These are phyloP conservation scores for Sphagnum magellanicum DNA, from an alignment of 228 moss, liverwort and hornwort species.

Conservation along the genomic window DNA sequence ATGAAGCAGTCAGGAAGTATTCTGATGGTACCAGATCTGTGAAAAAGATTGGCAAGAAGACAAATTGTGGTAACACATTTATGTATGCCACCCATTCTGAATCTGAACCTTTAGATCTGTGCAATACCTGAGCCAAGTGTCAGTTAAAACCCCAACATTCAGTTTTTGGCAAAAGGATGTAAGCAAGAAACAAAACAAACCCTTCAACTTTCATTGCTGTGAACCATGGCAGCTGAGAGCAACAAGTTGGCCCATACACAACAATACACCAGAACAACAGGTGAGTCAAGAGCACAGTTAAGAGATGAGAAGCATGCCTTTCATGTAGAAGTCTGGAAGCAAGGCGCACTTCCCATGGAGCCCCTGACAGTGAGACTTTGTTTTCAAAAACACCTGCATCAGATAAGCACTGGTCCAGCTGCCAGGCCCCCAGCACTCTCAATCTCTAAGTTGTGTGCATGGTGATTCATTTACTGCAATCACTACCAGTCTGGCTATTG, in stretches of 20 bases:
- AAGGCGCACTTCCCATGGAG: constrained; percentile 91
- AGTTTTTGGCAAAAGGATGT: not conserved
- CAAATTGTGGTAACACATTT: constrained; percentile 60
- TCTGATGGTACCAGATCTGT: constrained; percentile 52
- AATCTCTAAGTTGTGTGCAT: not conserved
- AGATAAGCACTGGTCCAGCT: constrained; percentile 57
- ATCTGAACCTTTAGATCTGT: constrained; percentile 57
- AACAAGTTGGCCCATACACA: too few relatives aligned
- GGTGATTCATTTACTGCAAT: not conserved
- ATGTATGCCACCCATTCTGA: constrained; percentile 70
- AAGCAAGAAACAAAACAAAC: too few relatives aligned
- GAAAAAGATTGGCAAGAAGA: constrained; percentile 77
- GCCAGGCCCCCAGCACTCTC: constrained; percentile 16
- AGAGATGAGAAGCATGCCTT: constrained; percentile 58
- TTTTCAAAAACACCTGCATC: constrained; percentile 37
- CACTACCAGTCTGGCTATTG: not conserved
- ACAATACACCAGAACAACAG: too few relatives aligned
- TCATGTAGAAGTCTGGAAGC: constrained; percentile 83
- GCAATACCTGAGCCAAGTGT: not conserved
- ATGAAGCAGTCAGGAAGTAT: too few relatives aligned
- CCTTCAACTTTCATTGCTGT: too few relatives aligned
- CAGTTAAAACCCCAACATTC: not conserved
- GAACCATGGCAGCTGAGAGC: too few relatives aligned
- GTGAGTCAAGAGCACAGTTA: not conserved
- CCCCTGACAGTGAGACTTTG: constrained; percentile 39